Conservation (phyloP, 805 yeast species). For the Groenewaldozyma salmanticensis region DNA sequence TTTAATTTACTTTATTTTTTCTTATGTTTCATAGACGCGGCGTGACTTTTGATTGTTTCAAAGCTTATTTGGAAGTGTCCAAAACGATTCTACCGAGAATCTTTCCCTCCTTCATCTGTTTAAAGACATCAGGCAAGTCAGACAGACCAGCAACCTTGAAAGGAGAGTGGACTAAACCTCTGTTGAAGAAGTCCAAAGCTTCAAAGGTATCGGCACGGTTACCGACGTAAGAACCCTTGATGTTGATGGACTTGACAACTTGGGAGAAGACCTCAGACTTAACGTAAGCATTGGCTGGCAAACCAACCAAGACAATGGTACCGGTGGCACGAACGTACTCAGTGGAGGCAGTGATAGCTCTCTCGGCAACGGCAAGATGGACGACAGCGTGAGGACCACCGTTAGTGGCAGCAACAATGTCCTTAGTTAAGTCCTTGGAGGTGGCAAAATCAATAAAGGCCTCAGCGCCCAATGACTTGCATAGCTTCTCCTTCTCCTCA, state of each 20-base stretch:
- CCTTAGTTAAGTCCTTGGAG: slow-evolving; percentile 45
- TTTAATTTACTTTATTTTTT: too few species aligned
- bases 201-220: slow-evolving; percentile 81
- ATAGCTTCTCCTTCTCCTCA: slow-evolving; percentile 47
- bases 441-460: slow-evolving; percentile 49
- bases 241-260: slow-evolving; percentile 61
- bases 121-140: slow-evolving; percentile 56
- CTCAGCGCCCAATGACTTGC: slow-evolving; percentile 57
- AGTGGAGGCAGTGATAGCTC: slow-evolving; percentile 53
- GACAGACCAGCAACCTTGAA: slow-evolving; percentile 69
- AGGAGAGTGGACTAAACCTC: slow-evolving; percentile 66
- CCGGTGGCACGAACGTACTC: slow-evolving; percentile 57
- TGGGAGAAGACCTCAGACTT: slow-evolving; percentile 61
- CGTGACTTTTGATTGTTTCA: too few species aligned
- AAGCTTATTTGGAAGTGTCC: slow-evolving; percentile 58
- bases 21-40: too few species aligned
- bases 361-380: slow-evolving; percentile 65
- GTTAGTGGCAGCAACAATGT: slow-evolving; percentile 45
- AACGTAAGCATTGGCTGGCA: slow-evolving; percentile 73
- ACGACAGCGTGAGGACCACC: slow-evolving; percentile 75
- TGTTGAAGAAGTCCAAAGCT: slow-evolving; percentile 63
- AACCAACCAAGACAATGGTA: slow-evolving; percentile 62
- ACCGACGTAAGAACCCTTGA: slow-evolving; percentile 81
- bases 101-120: slow-evolving; percentile 74
- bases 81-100: slow-evolving; percentile 84